Evolutionary conservation across 805 yeast genomes (phyloP).

Genomic region (Metschnikowia continentalis): DNA sequence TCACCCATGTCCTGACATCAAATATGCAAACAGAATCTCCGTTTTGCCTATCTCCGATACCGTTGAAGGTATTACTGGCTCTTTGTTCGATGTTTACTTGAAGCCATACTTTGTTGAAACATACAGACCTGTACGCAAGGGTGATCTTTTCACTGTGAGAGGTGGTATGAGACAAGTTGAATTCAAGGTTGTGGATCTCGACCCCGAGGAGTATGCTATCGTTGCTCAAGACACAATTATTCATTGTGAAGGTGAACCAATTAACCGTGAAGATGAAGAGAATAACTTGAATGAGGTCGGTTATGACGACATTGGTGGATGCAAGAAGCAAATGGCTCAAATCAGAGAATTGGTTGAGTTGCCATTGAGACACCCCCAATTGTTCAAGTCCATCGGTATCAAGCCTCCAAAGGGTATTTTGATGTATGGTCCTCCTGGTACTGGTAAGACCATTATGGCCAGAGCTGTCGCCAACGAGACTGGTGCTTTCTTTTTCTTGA

Average conservation of each 20-base stretch:
- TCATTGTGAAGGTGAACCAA: constrained; percentile 99
- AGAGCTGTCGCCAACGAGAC: constrained; percentile 99
- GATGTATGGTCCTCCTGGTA: constrained; percentile 99
- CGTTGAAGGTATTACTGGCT: constrained; percentile 96
- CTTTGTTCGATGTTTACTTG: constrained; percentile 89
- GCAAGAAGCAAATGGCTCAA: constrained; percentile 99
- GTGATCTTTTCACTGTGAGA: constrained; percentile 92
- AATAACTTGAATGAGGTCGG: constrained; percentile 95
- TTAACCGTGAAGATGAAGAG: constrained; percentile 96
- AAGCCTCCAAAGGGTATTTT: constrained; percentile 98
- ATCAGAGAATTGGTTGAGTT: constrained; percentile 97
- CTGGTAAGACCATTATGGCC: constrained; percentile 99
- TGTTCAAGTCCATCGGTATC: constrained; percentile 96
- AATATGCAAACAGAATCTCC: constrained; percentile 91
- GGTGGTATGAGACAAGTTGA: constrained; percentile 99
- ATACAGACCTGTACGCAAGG: constrained; percentile 96
- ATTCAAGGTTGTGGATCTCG: constrained; percentile 96
- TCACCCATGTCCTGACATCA: constrained; percentile 97
- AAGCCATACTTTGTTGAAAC: constrained; percentile 99
- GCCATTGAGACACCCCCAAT: constrained; percentile 97
- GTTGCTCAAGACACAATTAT: constrained; percentile 98
- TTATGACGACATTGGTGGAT: constrained; percentile 98
- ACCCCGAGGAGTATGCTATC: constrained; percentile 94
- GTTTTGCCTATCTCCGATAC: constrained; percentile 97
- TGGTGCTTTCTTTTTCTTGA: constrained; percentile 96